Percentiles rank a stretch among this genome's conserved stretches.
Conservation (phyloP, 306 rosid species). For the Lathyrus aphaca region DNA sequence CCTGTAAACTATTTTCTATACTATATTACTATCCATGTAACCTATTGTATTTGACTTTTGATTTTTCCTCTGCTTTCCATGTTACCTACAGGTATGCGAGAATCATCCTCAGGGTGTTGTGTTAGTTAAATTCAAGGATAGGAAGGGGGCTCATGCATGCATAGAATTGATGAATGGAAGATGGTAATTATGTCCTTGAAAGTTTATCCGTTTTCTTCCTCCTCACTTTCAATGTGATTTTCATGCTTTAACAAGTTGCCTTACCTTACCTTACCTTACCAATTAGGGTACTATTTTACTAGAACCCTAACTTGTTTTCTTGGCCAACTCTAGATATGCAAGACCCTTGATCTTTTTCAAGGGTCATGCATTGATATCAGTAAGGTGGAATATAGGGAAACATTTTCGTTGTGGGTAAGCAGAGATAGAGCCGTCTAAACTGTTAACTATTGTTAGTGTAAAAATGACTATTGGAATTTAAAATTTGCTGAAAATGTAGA, state of each 20-base stretch:
- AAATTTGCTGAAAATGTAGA: conserved; percentile 14
- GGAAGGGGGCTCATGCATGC: conserved; percentile 93
- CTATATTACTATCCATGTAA: conserved; percentile 2
- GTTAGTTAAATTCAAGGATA: conserved; percentile 84
- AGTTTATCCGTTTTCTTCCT: conserved; percentile 10
- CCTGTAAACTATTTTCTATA: conserved; percentile 6
- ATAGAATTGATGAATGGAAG: conserved; percentile 93
- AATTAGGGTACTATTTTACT: conserved; percentile 7
- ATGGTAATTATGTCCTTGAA: conserved; percentile 60
- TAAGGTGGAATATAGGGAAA: conserved; percentile 2
- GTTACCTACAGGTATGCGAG: conserved; percentile 73
- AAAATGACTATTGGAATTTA: background rate
- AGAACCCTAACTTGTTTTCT: background rate
- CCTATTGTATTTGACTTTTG: conserved; percentile 11
- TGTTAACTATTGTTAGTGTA: background rate
- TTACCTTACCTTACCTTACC: conserved; percentile 3
- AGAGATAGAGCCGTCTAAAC: background rate
- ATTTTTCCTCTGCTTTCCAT: conserved; percentile 28
- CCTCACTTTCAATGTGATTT: conserved; percentile 2
- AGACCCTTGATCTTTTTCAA: background rate
- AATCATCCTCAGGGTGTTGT: conserved; percentile 99
- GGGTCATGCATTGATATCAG: background rate
- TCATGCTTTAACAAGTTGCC: conserved; percentile 27
- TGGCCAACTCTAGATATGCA: conserved; percentile 7
- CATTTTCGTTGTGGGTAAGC: conserved; percentile 5